phyloP scores from a whole-genome alignment of 1,139 yeast genomes.

The Candida buenavistaensis region DNA sequence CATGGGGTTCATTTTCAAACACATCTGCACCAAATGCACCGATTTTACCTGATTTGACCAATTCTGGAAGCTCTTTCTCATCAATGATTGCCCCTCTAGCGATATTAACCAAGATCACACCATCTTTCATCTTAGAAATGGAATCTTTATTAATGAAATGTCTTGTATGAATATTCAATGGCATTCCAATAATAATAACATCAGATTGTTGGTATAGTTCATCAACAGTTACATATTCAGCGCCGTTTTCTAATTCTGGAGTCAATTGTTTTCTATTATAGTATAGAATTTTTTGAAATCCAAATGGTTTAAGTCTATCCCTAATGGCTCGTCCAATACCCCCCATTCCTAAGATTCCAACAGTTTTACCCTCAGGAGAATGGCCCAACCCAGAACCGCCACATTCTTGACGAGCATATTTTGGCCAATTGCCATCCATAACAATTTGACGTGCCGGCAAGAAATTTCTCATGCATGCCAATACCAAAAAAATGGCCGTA shows the following conservation, averaged over 20 bases:
- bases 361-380: slow-evolving; percentile 60
- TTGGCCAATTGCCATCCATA: slow-evolving; percentile 56
- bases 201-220: slow-evolving; percentile 54
- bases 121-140: slow-evolving; percentile 58
- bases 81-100: slow-evolving; percentile 78
- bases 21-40: slow-evolving; percentile 79
- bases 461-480: slow-evolving; percentile 70
- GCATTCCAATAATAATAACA: slow-evolving; percentile 60
- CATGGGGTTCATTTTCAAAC: slow-evolving; percentile 76
- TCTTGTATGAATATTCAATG: slow-evolving; percentile 54
- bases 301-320: slow-evolving; percentile 62
- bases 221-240: slow-evolving; percentile 57
- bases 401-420: slow-evolving; percentile 18
- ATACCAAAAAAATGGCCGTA: slow-evolving; percentile 62
- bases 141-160: slow-evolving; percentile 56
- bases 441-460: slow-evolving; percentile 41
- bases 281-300: slow-evolving; percentile 57
- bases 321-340: slow-evolving; percentile 72
- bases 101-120: slow-evolving; percentile 65
- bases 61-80: slow-evolving; percentile 58
- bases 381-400: slow-evolving; percentile 28
- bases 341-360: slow-evolving; percentile 74
- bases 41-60: slow-evolving; percentile 67
- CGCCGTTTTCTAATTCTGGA: slow-evolving; percentile 54
- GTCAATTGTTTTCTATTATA: slow-evolving; percentile 55